These are phyloP conservation scores for Meredithiella fracta DNA, from an alignment of 2,329 filamentous ascomycete species.

Conservation along the genomic window DNA sequence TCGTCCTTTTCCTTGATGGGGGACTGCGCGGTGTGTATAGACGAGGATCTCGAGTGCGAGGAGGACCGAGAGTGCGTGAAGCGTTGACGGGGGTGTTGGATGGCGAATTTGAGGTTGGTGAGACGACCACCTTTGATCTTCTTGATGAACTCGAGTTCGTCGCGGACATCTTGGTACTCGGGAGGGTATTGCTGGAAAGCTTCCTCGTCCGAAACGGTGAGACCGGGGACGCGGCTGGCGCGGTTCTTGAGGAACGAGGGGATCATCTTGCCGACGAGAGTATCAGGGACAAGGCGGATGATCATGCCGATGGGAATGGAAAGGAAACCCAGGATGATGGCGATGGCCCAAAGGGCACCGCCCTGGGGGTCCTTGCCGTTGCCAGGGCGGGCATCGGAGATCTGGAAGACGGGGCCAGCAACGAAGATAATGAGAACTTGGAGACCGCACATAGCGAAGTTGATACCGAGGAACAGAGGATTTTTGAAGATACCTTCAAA, in stretches of 20 bases:
- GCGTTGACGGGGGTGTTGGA: constrained; percentile 52
- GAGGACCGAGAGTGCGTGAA: constrained; percentile 36
- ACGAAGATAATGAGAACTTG: constrained; percentile 84
- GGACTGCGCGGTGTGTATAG: background rate
- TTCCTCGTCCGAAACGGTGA: constrained; percentile 51
- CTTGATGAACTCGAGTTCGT: constrained; percentile 68
- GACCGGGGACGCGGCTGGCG: constrained; percentile 30
- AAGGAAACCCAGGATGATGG: constrained; percentile 65
- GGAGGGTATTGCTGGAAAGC: constrained; percentile 52
- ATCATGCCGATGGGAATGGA: constrained; percentile 71
- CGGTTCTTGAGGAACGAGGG: constrained; percentile 36
- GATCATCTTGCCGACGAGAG: constrained; percentile 37
- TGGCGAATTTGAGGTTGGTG: constrained; percentile 64
- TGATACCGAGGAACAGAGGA: constrained; percentile 78
- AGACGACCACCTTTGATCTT: constrained; percentile 66
- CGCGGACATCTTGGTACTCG: constrained; percentile 56
- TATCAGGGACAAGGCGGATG: constrained; percentile 70
- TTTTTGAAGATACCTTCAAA: constrained; percentile 78
- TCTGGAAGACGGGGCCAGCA: constrained; percentile 65
- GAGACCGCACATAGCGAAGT: constrained; percentile 70
- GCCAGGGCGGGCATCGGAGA: constrained; percentile 22
- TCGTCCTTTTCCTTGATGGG: background rate
- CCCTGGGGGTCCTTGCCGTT: constrained; percentile 38
- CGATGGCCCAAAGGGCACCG: constrained; percentile 71
- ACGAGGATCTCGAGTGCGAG: constrained; percentile 45